These are phyloP conservation scores for Afroboletus lepidellus DNA, from an alignment of 1,284 basidiomycete species.

Conservation along the genomic window DNA sequence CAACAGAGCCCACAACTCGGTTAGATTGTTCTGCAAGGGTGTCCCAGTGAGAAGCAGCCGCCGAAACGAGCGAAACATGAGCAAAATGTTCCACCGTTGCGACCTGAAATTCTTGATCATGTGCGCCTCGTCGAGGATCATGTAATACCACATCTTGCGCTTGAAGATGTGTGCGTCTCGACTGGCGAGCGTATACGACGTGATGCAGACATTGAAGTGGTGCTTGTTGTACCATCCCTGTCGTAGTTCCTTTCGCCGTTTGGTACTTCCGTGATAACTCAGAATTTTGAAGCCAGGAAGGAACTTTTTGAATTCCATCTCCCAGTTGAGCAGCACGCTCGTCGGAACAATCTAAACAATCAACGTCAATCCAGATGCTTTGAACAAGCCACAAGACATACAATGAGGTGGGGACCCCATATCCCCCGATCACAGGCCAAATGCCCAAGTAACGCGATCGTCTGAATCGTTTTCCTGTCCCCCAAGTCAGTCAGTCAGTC, in stretches of 20 bases:
- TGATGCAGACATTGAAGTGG: conserved; percentile 95
- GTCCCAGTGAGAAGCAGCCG: conserved; percentile 90
- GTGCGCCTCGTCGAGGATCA: conserved; percentile 96
- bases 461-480: conserved; percentile 93
- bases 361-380: not conserved
- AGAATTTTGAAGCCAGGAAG: conserved; percentile 91
- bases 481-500: conserved; percentile 4
- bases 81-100: conserved; percentile 91
- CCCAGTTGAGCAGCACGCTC: conserved; percentile 95
- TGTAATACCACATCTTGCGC: conserved; percentile 94
- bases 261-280: conserved; percentile 89
- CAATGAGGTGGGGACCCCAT: conserved; percentile 95
- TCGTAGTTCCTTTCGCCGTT: conserved; percentile 90
- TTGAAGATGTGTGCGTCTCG: conserved; percentile 94
- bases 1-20: conserved; percentile 92
- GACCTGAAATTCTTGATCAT: conserved; percentile 99
- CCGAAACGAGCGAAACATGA: conserved; percentile 92
- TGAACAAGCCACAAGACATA: conserved; percentile 31
- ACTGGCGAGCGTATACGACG: conserved; percentile 91
- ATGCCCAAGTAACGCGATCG: conserved; percentile 89
- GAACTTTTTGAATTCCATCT: conserved; percentile 99
- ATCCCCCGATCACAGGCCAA: conserved; percentile 93
- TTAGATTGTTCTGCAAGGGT: conserved; percentile 93
- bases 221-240: conserved; percentile 94
- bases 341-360: conserved; percentile 78